A percentile compares a stretch with the other conserved stretches of the same genome.
Conservation (phyloP, 805 yeast species). For the Yamadazyma endophytica region DNA sequence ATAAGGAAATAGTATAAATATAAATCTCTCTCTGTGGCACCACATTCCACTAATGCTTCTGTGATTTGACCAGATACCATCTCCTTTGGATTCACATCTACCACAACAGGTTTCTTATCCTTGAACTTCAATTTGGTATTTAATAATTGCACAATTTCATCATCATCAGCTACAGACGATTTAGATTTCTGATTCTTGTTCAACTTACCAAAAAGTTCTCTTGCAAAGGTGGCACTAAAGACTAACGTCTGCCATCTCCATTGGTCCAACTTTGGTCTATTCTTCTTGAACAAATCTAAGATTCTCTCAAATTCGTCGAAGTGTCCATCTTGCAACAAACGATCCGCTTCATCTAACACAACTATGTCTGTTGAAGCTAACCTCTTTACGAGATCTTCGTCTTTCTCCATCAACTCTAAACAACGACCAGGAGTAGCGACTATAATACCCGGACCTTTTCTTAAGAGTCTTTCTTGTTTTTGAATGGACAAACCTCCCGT, state of each 20-base stretch:
- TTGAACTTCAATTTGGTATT: constrained; percentile 68
- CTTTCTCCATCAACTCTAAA: constrained; percentile 72
- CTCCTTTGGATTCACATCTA: constrained; percentile 86
- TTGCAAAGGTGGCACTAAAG: constrained; percentile 92
- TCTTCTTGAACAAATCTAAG: constrained; percentile 56
- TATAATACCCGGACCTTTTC: constrained; percentile 70
- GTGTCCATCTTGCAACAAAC: constrained; percentile 92
- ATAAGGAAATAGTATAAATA: constrained; percentile 82
- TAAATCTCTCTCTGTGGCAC: constrained; percentile 83
- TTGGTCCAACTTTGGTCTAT: constrained; percentile 38
- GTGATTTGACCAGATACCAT: constrained; percentile 69
- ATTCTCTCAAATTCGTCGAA: constrained; percentile 86
- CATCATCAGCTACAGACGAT: constrained; percentile 34
- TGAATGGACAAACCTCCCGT: constrained; percentile 96
- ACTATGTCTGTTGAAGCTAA: constrained; percentile 45
- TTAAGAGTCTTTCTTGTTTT: constrained; percentile 80
- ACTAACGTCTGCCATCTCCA: constrained; percentile 77
- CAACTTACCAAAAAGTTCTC: constrained; percentile 75
- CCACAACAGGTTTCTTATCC: constrained; percentile 58
- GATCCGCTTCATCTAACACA: constrained; percentile 94
- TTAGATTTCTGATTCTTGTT: constrained; percentile 27
- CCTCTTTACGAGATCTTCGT: constrained; percentile 38
- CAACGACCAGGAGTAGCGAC: constrained; percentile 97
- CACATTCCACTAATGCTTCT: constrained; percentile 90
- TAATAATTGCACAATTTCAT: constrained; percentile 63